Evolutionary conservation across 805 yeast species (phyloP).

Genomic region (Peterozyma toletana): DNA sequence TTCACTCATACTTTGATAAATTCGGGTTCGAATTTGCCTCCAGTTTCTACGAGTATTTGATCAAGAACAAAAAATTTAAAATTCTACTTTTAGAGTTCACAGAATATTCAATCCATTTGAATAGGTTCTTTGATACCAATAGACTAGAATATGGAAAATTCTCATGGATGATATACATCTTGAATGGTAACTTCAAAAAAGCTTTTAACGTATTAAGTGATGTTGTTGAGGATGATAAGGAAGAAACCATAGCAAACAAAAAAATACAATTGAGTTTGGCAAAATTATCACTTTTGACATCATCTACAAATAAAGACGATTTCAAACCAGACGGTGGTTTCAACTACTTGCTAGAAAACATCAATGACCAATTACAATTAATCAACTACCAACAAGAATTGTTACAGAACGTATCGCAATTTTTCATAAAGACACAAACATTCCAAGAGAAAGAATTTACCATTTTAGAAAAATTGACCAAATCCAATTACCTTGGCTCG

Average conservation of each 20-base stretch:
- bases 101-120: constrained; percentile 39
- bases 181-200: constrained; percentile 37
- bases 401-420: constrained; percentile 9
- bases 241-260: constrained; percentile 36
- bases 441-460: not conserved
- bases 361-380: constrained; percentile 42
- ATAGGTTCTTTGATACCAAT: constrained; percentile 41
- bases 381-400: constrained; percentile 40
- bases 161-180: constrained; percentile 67
- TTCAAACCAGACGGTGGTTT: constrained; percentile 10
- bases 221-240: constrained; percentile 28
- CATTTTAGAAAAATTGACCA: not conserved
- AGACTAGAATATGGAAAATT: constrained; percentile 36
- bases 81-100: constrained; percentile 51
- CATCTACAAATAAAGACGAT: constrained; percentile 13
- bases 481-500: not conserved
- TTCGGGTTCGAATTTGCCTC: constrained; percentile 68
- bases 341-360: constrained; percentile 26
- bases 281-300: constrained; percentile 54
- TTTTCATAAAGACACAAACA: constrained; percentile 8
- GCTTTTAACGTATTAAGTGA: constrained; percentile 44
- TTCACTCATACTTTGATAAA: constrained; percentile 45
- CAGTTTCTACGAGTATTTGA: constrained; percentile 51
- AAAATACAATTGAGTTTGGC: constrained; percentile 63
- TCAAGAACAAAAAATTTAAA: constrained; percentile 43